phyloP scores from a whole-genome alignment of 2,329 filamentous ascomycete genomes.

The Fusarium nisikadoi region DNA sequence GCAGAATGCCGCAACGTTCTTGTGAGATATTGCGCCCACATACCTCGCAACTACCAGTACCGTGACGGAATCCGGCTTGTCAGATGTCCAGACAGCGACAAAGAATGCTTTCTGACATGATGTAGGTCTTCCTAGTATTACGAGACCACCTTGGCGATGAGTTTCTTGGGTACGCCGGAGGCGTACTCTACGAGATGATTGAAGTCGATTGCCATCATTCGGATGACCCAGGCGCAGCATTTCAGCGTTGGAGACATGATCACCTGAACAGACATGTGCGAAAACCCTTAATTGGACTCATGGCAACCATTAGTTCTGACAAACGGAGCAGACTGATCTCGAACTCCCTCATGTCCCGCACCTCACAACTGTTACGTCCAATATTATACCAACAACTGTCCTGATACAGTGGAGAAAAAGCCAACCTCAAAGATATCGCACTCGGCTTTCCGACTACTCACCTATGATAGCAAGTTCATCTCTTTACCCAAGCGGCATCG shows the following conservation, averaged over 20 bases:
- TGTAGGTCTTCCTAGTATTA: conserved; percentile 54
- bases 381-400: conserved; percentile 53
- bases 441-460: conserved; percentile 54
- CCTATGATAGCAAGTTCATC: conserved; percentile 22
- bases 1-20: conserved; percentile 59
- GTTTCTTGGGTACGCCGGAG: conserved; percentile 55
- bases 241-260: conserved; percentile 58
- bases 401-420: conserved; percentile 52
- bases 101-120: background rate
- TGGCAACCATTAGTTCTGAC: conserved; percentile 2
- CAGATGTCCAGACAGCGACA: conserved; percentile 10
- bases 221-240: conserved; percentile 57
- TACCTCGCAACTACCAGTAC: conserved; percentile 59
- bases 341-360: conserved; percentile 60
- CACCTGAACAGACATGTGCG: conserved; percentile 57
- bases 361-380: conserved; percentile 57
- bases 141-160: conserved; percentile 58
- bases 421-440: conserved; percentile 53
- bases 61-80: conserved; percentile 57
- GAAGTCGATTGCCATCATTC: conserved; percentile 58
- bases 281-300: background rate
- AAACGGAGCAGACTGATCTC: conserved; percentile 50
- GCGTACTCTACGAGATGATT: conserved; percentile 59
- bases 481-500: conserved; percentile 43
- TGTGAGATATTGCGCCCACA: conserved; percentile 55